phyloP scores from a whole-genome alignment of 345 rosid species.

The Hibiscus syriacus region DNA sequence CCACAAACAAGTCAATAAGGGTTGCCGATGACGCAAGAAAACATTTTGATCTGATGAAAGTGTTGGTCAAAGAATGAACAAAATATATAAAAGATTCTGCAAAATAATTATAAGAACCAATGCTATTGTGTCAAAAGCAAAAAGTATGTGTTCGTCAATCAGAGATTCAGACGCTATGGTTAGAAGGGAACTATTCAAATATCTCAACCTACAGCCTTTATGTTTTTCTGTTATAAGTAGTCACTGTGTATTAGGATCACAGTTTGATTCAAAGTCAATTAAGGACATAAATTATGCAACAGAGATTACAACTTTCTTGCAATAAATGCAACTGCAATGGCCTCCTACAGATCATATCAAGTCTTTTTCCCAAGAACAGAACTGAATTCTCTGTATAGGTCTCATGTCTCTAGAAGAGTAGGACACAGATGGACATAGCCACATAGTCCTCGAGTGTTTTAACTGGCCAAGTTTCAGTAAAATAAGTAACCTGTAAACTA shows the following conservation, averaged over 20 bases:
- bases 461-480: not conserved
- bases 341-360: not conserved
- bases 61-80: not conserved
- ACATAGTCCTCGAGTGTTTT: not conserved
- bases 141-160: not conserved
- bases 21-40: not conserved
- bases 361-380: not conserved
- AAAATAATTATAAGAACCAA: not conserved
- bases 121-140: not conserved
- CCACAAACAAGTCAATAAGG: not conserved
- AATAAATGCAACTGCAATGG: not conserved
- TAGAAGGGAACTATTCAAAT: not conserved
- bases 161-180: not conserved
- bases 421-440: not conserved
- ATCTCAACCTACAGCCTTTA: not conserved
- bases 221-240: not conserved
- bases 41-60: not conserved
- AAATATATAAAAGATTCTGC: not conserved
- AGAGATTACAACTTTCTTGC: not conserved
- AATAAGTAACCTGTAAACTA: not conserved
- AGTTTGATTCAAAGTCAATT: not conserved
- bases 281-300: not conserved
- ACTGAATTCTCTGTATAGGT: not conserved
- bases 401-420: not conserved
- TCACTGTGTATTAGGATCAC: not conserved